phyloP scores from a whole-genome alignment of 768 basidiomycete species.

The Arthromyces matolae region DNA sequence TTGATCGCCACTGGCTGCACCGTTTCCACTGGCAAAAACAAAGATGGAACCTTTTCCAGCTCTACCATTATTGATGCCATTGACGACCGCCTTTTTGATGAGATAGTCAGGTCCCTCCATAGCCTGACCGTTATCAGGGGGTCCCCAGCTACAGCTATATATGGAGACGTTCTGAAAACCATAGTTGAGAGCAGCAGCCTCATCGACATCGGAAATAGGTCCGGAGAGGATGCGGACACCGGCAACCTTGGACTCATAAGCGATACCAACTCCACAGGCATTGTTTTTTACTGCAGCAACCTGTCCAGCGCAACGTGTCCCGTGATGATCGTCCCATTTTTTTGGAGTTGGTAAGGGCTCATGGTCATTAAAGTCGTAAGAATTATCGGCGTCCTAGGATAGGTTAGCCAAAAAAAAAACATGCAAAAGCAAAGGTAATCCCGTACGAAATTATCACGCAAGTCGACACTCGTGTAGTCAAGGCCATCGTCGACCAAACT shows the following conservation, averaged over 20 bases:
- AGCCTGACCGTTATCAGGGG: conserved; percentile 87
- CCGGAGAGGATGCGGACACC: conserved; percentile 95
- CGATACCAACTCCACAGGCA: conserved; percentile 92
- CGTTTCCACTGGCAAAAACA: conserved; percentile 97
- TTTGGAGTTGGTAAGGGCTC: conserved; percentile 81
- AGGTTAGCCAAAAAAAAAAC: conserved; percentile 2
- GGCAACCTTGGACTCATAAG: conserved; percentile 87
- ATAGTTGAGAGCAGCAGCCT: conserved; percentile 92
- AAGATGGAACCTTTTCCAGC: conserved; percentile 88
- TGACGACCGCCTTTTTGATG: conserved; percentile 90
- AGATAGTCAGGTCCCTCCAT: conserved; percentile 94
- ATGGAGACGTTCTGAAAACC: conserved; percentile 89
- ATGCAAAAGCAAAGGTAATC: not conserved
- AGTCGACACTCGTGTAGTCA: conserved; percentile 84
- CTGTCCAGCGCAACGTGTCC: conserved; percentile 97
- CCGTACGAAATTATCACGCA: conserved; percentile 90
- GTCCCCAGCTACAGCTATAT: conserved; percentile 98
- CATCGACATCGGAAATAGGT: conserved; percentile 92
- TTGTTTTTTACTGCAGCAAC: conserved; percentile 90
- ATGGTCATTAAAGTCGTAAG: conserved; percentile 97
- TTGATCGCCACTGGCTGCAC: conserved; percentile 86
- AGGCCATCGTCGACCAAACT: conserved; percentile 95
- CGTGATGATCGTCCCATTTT: conserved; percentile 90
- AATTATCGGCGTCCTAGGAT: conserved; percentile 84
- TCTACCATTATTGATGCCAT: conserved; percentile 89